Conservation (phyloP, 371 early-diverging fungal species). For the Sporodiniella umbellata region DNA sequence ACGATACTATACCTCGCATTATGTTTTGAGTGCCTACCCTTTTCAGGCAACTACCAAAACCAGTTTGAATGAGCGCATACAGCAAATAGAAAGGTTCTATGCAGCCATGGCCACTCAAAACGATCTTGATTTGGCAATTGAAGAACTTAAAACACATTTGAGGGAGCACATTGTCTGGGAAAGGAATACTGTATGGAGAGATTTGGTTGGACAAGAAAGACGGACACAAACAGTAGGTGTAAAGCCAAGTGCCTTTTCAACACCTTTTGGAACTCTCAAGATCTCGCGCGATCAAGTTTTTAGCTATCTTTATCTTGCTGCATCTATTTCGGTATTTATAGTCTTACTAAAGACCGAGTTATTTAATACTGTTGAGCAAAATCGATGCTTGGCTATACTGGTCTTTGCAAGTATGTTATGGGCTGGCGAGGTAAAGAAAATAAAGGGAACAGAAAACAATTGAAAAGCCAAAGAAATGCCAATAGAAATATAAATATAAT, state of each 20-base stretch:
- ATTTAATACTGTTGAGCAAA: slow-evolving; percentile 66
- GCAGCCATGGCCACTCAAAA: slow-evolving; percentile 52
- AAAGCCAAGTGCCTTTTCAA: slow-evolving; percentile 34
- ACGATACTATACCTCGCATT: slow-evolving; percentile 39
- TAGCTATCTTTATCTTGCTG: slow-evolving; percentile 32
- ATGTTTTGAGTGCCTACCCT: slow-evolving; percentile 62
- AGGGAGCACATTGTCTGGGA: slow-evolving; percentile 94
- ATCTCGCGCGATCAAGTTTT: slow-evolving; percentile 38
- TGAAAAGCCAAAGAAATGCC: too few relatives aligned
- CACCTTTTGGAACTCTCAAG: slow-evolving; percentile 44
- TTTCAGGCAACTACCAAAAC: slow-evolving; percentile 57
- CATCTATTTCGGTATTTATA: slow-evolving; percentile 56
- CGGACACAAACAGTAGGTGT: slow-evolving; percentile 66
- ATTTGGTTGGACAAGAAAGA: slow-evolving; percentile 92
- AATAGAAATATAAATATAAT: neutral
- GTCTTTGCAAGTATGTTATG: slow-evolving; percentile 88
- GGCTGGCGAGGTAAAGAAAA: slow-evolving; percentile 78
- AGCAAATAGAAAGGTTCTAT: slow-evolving; percentile 55
- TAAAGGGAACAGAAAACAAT: too few relatives aligned
- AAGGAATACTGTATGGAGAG: slow-evolving; percentile 96
- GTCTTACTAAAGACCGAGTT: slow-evolving; percentile 44
- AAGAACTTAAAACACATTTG: slow-evolving; percentile 77
- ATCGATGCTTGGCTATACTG: slow-evolving; percentile 86
- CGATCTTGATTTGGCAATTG: slow-evolving; percentile 59
- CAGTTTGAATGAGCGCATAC: slow-evolving; percentile 60